phyloP scores from a whole-genome alignment of 441 rosid genomes.

The Omphalea diandra region DNA sequence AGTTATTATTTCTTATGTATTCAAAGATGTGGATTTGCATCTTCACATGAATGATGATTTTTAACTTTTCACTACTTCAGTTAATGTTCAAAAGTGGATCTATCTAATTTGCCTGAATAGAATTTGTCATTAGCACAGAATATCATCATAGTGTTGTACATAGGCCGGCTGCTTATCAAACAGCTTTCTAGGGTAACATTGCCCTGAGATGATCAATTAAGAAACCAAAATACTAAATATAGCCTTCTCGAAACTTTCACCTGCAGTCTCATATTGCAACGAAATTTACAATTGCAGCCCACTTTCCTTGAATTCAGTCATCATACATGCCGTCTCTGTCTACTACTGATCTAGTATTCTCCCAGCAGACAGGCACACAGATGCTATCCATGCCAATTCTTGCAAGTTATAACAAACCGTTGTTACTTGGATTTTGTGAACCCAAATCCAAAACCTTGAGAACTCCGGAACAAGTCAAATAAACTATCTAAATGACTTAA shows the following conservation, averaged over 20 bases:
- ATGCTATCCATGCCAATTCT: too few species aligned
- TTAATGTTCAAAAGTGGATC: too few species aligned
- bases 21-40: too few species aligned
- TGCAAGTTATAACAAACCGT: neutral
- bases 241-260: slow-evolving; percentile 4
- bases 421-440: neutral
- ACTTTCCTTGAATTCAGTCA: neutral
- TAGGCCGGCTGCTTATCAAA: neutral
- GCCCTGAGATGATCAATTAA: too few species aligned
- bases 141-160: too few species aligned
- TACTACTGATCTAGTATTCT: too few species aligned
- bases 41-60: too few species aligned
- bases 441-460: neutral
- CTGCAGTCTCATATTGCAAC: neutral
- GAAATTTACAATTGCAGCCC: neutral
- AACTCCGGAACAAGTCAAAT: neutral
- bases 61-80: too few species aligned
- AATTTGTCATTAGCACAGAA: too few species aligned
- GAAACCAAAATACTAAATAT: neutral
- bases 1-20: too few species aligned
- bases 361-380: too few species aligned
- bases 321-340: neutral
- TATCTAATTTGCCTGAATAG: neutral
- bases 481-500: too few species aligned
- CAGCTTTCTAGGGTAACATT: neutral